A percentile compares a stretch with the other conserved stretches of the same genome.
Evolutionary conservation across 148 eudicot species (phyloP).

Genomic region (Silene latifolia): DNA sequence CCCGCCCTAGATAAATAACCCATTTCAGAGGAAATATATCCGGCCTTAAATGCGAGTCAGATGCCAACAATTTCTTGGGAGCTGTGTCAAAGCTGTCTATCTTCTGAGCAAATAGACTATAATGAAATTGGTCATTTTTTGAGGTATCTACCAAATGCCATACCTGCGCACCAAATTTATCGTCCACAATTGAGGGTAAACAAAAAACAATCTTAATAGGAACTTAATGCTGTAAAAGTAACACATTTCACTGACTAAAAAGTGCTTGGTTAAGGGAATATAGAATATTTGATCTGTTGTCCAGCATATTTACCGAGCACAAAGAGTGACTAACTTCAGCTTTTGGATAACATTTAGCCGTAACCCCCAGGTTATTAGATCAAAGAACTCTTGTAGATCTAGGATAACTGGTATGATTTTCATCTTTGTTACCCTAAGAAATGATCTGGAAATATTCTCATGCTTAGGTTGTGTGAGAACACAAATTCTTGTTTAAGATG

Average conservation of each 20-base stretch:
- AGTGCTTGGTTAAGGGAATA: background rate
- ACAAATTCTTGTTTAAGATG: no score
- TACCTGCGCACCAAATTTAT: constrained; percentile 38
- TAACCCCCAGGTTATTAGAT: no score
- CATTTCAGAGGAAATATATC: constrained; percentile 78
- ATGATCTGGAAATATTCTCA: no score
- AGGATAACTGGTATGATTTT: no score
- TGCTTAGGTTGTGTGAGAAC: no score
- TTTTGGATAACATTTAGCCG: no score
- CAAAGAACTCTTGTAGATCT: no score
- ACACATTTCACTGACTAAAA: background rate
- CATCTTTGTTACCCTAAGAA: no score
- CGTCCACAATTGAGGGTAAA: background rate
- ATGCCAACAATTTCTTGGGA: no score
- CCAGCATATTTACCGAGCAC: no score
- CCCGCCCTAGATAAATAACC: constrained; percentile 80
- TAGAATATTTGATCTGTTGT: background rate
- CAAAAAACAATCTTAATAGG: background rate
- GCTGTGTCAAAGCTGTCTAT: constrained; percentile 71
- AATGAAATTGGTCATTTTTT: no score
- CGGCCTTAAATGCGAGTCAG: constrained; percentile 84
- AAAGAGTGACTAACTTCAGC: no score
- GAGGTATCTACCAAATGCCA: constrained; percentile 73
- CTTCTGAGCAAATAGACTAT: constrained; percentile 77
- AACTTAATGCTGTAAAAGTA: background rate